These are phyloP conservation scores for Microsporum ferrugineum DNA, from an alignment of 2,329 filamentous ascomycete species.

Conservation along the genomic window DNA sequence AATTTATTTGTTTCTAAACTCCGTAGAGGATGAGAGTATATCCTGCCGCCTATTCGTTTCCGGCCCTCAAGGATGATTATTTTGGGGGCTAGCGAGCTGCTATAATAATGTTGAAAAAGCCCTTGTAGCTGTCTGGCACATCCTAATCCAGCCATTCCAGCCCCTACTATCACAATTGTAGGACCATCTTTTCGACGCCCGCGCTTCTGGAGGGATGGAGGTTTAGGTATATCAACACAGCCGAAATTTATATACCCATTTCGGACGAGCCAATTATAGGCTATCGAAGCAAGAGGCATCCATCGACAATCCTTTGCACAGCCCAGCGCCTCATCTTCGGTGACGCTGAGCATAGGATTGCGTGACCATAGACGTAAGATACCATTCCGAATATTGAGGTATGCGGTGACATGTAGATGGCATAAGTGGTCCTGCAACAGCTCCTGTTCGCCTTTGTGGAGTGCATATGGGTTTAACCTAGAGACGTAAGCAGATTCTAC, in stretches of 20 bases:
- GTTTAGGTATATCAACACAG: constrained; percentile 60
- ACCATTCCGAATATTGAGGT: constrained; percentile 90
- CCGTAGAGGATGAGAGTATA: constrained; percentile 69
- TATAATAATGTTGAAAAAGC: constrained; percentile 69
- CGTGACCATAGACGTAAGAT: constrained; percentile 82
- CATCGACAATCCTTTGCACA: constrained; percentile 79
- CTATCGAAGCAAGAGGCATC: constrained; percentile 78
- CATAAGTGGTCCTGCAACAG: constrained; percentile 73
- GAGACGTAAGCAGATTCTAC: constrained; percentile 82
- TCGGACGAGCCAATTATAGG: constrained; percentile 83
- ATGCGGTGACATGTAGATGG: constrained; percentile 80
- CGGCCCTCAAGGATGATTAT: constrained; percentile 80
- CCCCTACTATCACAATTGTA: constrained; percentile 77
- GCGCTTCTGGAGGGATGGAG: constrained; percentile 28
- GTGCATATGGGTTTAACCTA: constrained; percentile 73
- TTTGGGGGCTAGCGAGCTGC: constrained; percentile 54
- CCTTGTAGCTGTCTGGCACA: constrained; percentile 84
- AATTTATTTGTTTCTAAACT: constrained; percentile 46
- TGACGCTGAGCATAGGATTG: constrained; percentile 73
- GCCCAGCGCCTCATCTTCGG: constrained; percentile 73
- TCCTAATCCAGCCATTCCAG: constrained; percentile 85
- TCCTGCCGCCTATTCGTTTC: constrained; percentile 74
- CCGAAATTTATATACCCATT: constrained; percentile 95
- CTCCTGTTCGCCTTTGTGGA: constrained; percentile 74
- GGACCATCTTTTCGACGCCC: constrained; percentile 44